Conservation (phyloP, 371 early-diverging fungal species). For the Lichtheimia ramosa region DNA sequence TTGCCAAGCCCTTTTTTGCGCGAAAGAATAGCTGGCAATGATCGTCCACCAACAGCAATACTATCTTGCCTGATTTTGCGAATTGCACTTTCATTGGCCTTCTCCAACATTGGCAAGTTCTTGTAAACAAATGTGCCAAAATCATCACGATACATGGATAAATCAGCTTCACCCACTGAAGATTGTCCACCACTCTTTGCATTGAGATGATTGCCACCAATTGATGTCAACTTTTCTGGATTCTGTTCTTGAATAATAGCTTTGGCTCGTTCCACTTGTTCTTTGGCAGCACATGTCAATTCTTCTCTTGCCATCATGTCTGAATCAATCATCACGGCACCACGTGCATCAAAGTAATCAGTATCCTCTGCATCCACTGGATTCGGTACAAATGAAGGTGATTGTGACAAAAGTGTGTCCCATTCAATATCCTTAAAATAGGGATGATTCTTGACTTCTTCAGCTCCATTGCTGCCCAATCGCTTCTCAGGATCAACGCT, state of each 20-base stretch:
- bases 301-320: not conserved
- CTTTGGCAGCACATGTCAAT: slow-evolving; percentile 15
- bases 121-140: slow-evolving; percentile 94
- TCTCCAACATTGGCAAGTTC: slow-evolving; percentile 84
- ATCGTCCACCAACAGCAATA: slow-evolving; percentile 25
- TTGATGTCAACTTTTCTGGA: slow-evolving; percentile 15
- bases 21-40: not conserved
- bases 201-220: not conserved
- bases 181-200: not conserved
- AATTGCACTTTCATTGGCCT: slow-evolving; percentile 84
- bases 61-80: slow-evolving; percentile 61
- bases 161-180: slow-evolving; percentile 1
- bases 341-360: slow-evolving; percentile 92
- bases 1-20: slow-evolving; percentile 5
- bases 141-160: slow-evolving; percentile 51
- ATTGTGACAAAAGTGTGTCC: slow-evolving; percentile 65
- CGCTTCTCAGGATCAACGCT: slow-evolving; percentile 72
- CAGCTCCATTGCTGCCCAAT: slow-evolving; percentile 72
- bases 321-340: slow-evolving; percentile 58
- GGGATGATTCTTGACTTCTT: slow-evolving; percentile 67
- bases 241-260: slow-evolving; percentile 47
- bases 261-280: slow-evolving; percentile 40
- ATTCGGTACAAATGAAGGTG: slow-evolving; percentile 87
- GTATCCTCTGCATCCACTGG: slow-evolving; percentile 82
- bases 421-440: slow-evolving; percentile 69